Evolutionary conservation across 371 early-diverging fungal genomes (phyloP), one percentile per base, ranked within the genome.

Genomic region (Actinomortierella ambigua): DNA sequence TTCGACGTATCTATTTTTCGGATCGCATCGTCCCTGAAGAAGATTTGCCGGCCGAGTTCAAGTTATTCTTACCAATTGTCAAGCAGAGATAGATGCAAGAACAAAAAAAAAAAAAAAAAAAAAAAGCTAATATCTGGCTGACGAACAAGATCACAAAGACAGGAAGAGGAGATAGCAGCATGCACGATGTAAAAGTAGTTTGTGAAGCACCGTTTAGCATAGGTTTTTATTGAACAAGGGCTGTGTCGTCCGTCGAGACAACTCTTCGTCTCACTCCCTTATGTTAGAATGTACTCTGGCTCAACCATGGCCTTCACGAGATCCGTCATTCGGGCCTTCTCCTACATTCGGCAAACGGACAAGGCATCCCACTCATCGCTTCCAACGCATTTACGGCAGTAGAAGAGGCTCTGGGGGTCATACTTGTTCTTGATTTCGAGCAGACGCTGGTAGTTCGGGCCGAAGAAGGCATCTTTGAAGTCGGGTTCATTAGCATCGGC

Each of bases 41-140:
- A 63, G 93, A 95, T 68, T 79, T 98, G 57, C 98, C 98, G 14
- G 86, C 93, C 4, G 98, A 98, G 75, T 93, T 96, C 75, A 92
- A 92, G 67, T 78, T 97, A 22, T 95, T 92, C 76, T 68, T 93
- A 69, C 94, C 95, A 4, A 87, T 85, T 3, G 69, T 66, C 20
- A 77, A 62, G 48, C 68, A 53, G 57, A 24, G 20, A 28, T 28
- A 27, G 28, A 27, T 17, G 17, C 13, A 50, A 24, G 28, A 50
- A 50, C 2, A 50, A 2, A 50, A 13, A 50, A 20, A 3, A 1
- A 24, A 44, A 44, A 44, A 44, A n/a, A n/a, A n/a, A 3, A 44
- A 44, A 44, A 20, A 44, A 44, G 20, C 46, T 3, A n/a, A n/a
- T 44, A 20, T 44, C 46, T n/a, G 20, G n/a, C 1, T n/a, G 46